Percentiles rank a stretch among this genome's conserved stretches.
Conservation (phyloP, 495 filamentous ascomycete species). For the Astrocystis sublimbata region DNA sequence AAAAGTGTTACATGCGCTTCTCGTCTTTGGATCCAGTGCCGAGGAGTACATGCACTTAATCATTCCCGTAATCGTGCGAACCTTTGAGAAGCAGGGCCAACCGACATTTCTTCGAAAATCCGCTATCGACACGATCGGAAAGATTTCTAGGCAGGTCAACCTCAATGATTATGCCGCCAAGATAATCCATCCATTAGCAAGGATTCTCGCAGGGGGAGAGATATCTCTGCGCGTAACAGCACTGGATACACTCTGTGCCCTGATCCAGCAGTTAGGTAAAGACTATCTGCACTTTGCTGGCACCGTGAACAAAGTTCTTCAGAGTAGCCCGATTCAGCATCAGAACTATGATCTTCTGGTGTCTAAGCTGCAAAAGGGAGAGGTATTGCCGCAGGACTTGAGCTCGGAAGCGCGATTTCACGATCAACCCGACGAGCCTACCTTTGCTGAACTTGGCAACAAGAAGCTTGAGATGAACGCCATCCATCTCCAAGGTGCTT, state of each 20-base stretch:
- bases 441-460: slow-evolving; percentile 76
- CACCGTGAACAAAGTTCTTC: slow-evolving; percentile 78
- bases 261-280: slow-evolving; percentile 92
- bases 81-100: slow-evolving; percentile 83
- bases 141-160: slow-evolving; percentile 94
- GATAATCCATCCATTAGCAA: slow-evolving; percentile 86
- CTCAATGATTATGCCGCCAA: slow-evolving; percentile 94
- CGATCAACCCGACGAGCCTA: slow-evolving; percentile 72
- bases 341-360: slow-evolving; percentile 88
- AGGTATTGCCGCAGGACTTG: slow-evolving; percentile 89
- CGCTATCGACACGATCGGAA: slow-evolving; percentile 92
- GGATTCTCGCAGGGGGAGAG: slow-evolving; percentile 73
- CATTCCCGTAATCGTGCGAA: slow-evolving; percentile 88
- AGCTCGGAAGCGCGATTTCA: slow-evolving; percentile 84
- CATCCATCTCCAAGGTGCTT: slow-evolving; percentile 94
- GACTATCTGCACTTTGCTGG: slow-evolving; percentile 93
- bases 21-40: slow-evolving; percentile 92
- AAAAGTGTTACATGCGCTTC: slow-evolving; percentile 88
- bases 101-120: slow-evolving; percentile 75
- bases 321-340: slow-evolving; percentile 72
- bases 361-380: slow-evolving; percentile 88
- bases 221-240: slow-evolving; percentile 75
- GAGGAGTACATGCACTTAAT: slow-evolving; percentile 99
- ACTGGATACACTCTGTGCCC: slow-evolving; percentile 91
- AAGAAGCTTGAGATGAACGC: slow-evolving; percentile 97